These are phyloP conservation scores for Aspergillus nidulans DNA, from an alignment of 495 filamentous ascomycete genomes.

Conservation along the genomic window DNA sequence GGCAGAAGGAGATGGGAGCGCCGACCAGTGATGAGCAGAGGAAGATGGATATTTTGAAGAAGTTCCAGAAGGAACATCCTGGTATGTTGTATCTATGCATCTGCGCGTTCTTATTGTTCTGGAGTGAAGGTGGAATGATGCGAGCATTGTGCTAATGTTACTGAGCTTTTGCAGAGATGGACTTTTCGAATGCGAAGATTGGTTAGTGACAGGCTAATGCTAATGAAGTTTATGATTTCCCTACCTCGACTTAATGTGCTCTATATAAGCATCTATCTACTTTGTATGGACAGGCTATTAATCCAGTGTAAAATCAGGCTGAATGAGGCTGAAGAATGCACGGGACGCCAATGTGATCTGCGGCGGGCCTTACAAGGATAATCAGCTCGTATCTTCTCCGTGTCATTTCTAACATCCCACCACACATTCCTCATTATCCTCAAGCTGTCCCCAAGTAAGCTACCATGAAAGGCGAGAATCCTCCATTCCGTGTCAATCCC, in stretches of 20 bases:
- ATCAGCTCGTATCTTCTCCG: neutral
- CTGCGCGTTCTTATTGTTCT: neutral
- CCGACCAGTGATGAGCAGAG: conserved; percentile 87
- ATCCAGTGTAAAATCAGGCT: neutral
- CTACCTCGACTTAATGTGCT: neutral
- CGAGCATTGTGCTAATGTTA: conserved; percentile 10
- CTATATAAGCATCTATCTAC: too few relatives aligned
- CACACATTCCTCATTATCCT: neutral
- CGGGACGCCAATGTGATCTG: neutral
- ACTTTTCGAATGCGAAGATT: conserved; percentile 47
- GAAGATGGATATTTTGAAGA: conserved; percentile 87
- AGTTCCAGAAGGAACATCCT: conserved; percentile 80
- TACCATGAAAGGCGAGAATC: conserved; percentile 24
- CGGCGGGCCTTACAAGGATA: neutral
- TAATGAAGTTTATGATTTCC: conserved; percentile 25
- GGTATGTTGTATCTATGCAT: conserved; percentile 76
- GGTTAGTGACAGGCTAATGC: conserved; percentile 19
- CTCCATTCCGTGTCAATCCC: conserved; percentile 25
- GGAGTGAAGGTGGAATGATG: neutral
- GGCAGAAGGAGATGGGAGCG: conserved; percentile 89
- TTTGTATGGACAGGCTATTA: too few relatives aligned
- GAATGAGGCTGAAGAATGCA: neutral
- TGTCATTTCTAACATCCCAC: neutral
- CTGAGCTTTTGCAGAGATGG: conserved; percentile 36
- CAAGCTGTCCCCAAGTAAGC: neutral